Evolutionary conservation across 371 early-diverging fungal genomes (phyloP).

Genomic region (Cokeromyces recurvatus): DNA sequence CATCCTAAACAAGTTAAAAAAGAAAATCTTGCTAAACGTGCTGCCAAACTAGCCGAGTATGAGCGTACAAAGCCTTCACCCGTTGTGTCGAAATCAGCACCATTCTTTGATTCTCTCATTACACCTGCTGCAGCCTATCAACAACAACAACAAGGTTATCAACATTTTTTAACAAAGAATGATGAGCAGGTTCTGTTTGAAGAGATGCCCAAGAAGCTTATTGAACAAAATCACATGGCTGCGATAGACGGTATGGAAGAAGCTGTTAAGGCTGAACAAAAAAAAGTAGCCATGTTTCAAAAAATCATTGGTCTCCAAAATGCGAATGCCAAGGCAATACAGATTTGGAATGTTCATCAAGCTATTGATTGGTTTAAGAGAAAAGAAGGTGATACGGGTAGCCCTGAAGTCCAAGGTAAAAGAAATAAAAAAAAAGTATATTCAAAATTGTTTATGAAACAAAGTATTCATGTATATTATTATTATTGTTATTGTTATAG

Average conservation of each 20-base stretch:
- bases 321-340: constrained; percentile 68
- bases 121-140: constrained; percentile 40
- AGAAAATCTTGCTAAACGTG: constrained; percentile 45
- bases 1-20: constrained; percentile 52
- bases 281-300: constrained; percentile 67
- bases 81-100: constrained; percentile 31
- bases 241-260: constrained; percentile 38
- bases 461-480: background rate
- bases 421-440: too few relatives aligned
- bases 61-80: constrained; percentile 45
- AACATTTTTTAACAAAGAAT: constrained; percentile 46
- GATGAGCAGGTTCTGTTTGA: constrained; percentile 56
- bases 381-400: constrained; percentile 82
- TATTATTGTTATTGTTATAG: constrained; percentile 33
- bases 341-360: constrained; percentile 70
- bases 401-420: constrained; percentile 91
- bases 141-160: constrained; percentile 26
- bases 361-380: constrained; percentile 79
- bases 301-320: constrained; percentile 77
- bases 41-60: constrained; percentile 32
- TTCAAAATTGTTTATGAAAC: too few relatives aligned
- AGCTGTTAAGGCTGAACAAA: constrained; percentile 39
- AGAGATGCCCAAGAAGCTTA: constrained; percentile 50
- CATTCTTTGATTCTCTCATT: constrained; percentile 38
- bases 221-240: constrained; percentile 33